Base-by-base conservation (phyloP, 2,329 filamentous ascomycete genomes). In the Zymoseptoria pseudotritici region DNA sequence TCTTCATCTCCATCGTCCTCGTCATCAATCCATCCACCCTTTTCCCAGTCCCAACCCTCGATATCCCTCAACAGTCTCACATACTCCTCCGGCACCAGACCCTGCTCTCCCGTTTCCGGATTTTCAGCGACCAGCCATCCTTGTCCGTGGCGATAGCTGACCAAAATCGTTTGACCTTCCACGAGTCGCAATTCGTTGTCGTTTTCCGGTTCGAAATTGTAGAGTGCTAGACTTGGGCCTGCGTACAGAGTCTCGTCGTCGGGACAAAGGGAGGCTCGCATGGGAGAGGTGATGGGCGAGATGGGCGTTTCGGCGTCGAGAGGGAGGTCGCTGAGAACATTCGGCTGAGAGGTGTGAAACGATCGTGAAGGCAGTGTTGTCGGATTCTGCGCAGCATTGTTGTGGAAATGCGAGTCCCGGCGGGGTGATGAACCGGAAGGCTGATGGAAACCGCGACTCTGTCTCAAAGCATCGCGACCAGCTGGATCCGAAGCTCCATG, bases 91-190 rank as follows among this genome's bases (percentile, higher is more conserved):
- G 94, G 94, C 1, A 99, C 94, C 42, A 99, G 81, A 0, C 94
- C 94, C 70, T 91, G 96, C 76, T 99, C 94, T 2, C 84, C 91
- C 0, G 91, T 97, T 74, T 91, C 92, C 11, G 93, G 92, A 70
- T 99, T 94, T 76, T 97, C 90, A 3, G 94, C 94, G 22, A 99
- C 94, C 56, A 99, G 82, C 94, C 94, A 99, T 58, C 94, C 94
- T 76, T 97, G 91, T 17, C 93, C 93, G 72, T 97, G 92, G 51
- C 94, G 84, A 74, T 97, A 99, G 17, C 91, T 96, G 22, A 99
- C 92, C 80, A 94, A 89, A 59, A 99, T 96, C 59, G 97, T 90
- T 71, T 99, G 94, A 5, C 94, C 94, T 76, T 99, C 94, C 0
- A 90, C 86, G 53, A 99, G 79, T 3, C 91, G 91, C 59, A 99